Percentiles rank a stretch among this genome's conserved stretches.
Conservation (phyloP, 2,329 filamentous ascomycete species). For the Cordyceps militaris region DNA sequence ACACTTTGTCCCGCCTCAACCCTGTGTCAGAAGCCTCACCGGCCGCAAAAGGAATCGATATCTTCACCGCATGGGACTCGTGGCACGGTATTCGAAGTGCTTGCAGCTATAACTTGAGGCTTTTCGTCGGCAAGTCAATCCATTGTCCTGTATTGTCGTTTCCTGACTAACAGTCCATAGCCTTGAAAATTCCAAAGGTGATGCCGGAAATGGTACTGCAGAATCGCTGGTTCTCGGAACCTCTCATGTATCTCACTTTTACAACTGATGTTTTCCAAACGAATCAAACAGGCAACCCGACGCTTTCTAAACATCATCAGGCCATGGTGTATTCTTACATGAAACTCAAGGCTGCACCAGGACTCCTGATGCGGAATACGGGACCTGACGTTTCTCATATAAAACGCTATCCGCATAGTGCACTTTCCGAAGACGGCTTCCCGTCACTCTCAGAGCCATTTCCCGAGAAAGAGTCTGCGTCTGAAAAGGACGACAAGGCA, state of each 20-base stretch:
- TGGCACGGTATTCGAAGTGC: constrained; percentile 84
- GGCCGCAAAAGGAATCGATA: constrained; percentile 38
- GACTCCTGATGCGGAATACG: constrained; percentile 56
- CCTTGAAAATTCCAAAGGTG: constrained; percentile 49
- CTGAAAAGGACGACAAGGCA: constrained; percentile 27
- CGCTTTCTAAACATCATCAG: constrained; percentile 55
- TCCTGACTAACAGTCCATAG: constrained; percentile 26
- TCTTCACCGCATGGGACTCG: constrained; percentile 82
- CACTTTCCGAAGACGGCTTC: constrained; percentile 33
- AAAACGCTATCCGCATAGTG: constrained; percentile 15
- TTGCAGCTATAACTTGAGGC: constrained; percentile 75
- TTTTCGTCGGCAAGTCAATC: constrained; percentile 69
- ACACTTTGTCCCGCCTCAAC: constrained; percentile 43
- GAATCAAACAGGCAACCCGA: constrained; percentile 55
- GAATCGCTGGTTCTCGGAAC: constrained; percentile 63
- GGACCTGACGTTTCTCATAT: constrained; percentile 39
- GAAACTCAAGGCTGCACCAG: constrained; percentile 56
- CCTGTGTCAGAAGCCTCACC: constrained; percentile 23
- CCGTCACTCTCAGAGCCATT: constrained; percentile 66
- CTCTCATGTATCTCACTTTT: constrained; percentile 55
- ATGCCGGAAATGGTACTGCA: constrained; percentile 55
- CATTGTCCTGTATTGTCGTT: neutral
- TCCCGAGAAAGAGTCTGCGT: constrained; percentile 18
- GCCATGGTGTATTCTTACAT: constrained; percentile 55
- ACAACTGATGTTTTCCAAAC: constrained; percentile 46